These are phyloP conservation scores for Xylaria acuta DNA, from an alignment of 495 filamentous ascomycete genomes.

Conservation along the genomic window DNA sequence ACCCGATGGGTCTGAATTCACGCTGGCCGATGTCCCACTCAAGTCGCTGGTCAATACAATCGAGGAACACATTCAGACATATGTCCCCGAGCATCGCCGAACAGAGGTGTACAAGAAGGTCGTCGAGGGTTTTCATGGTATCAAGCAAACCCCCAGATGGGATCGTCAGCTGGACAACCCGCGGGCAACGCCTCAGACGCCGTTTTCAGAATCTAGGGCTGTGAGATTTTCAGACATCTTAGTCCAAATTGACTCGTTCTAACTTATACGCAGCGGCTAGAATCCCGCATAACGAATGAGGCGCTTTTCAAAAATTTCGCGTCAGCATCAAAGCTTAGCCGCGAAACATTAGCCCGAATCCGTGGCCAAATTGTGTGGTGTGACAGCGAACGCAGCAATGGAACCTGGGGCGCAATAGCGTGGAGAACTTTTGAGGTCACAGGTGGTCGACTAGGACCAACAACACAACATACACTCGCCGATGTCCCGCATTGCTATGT, in stretches of 20 bases:
- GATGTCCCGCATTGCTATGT: conserved; percentile 18
- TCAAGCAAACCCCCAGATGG: conserved; percentile 14
- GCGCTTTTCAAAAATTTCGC: not conserved
- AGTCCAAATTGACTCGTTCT: not conserved
- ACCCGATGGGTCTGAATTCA: conserved; percentile 6
- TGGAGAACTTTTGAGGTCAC: not conserved
- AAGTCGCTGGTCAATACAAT: not conserved
- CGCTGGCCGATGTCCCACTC: conserved; percentile 9
- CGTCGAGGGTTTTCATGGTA: not conserved
- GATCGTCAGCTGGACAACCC: not conserved
- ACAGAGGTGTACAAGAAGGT: conserved; percentile 15
- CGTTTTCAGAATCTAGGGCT: conserved; percentile 16
- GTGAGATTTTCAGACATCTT: not conserved
- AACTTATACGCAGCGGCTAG: not conserved
- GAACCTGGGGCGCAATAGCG: conserved; percentile 2
- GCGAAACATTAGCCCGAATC: conserved; percentile 2
- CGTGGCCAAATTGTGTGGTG: conserved; percentile 14
- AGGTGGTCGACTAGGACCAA: conserved; percentile 10
- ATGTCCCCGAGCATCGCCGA: not conserved
- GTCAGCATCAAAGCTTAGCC: not conserved
- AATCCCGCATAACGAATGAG: conserved; percentile 4
- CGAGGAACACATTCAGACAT: conserved; percentile 14
- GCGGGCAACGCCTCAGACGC: conserved; percentile 14
- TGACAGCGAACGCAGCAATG: conserved; percentile 11
- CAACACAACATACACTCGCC: not conserved